A percentile compares a stretch with the other conserved stretches of the same genome.
These are phyloP conservation scores for Petrea volubilis DNA, from an alignment of 257 asterid genomes.

Conservation along the genomic window DNA sequence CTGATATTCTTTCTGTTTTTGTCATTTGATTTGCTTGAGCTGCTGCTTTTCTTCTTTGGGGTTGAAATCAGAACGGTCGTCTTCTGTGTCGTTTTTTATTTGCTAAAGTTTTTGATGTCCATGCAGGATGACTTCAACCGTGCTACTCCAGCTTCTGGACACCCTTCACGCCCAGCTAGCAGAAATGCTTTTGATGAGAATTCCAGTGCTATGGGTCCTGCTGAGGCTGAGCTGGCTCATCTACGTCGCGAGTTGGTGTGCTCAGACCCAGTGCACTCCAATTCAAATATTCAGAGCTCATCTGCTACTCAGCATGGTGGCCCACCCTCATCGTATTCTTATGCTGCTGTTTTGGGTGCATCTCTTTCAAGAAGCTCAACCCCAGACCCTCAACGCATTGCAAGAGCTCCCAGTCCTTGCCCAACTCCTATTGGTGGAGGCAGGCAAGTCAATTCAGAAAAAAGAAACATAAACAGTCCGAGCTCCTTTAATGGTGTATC, in stretches of 20 bases:
- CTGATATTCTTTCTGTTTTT: not conserved
- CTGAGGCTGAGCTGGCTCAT: conserved; percentile 66
- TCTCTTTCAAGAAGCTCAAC: conserved; percentile 94
- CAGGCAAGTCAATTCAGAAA: conserved; percentile 64
- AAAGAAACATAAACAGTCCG: conserved; percentile 54
- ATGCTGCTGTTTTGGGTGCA: conserved; percentile 91
- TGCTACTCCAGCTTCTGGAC: conserved; percentile 55
- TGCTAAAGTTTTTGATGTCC: conserved; percentile 10
- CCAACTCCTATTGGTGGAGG: conserved; percentile 91
- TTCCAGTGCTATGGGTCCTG: conserved; percentile 42
- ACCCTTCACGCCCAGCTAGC: conserved; percentile 83
- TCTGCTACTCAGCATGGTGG: conserved; percentile 59
- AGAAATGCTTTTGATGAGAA: conserved; percentile 76
- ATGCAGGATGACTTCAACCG: conserved; percentile 80
- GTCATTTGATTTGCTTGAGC: not conserved
- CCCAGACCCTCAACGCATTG: conserved; percentile 85
- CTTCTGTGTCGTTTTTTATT: not conserved
- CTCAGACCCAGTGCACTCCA: conserved; percentile 47
- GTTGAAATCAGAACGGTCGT: not conserved
- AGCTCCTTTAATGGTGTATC: conserved; percentile 58
- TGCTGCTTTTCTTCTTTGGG: not conserved
- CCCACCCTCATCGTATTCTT: conserved; percentile 68
- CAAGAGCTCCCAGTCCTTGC: conserved; percentile 90
- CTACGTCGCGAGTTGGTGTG: conserved; percentile 53
- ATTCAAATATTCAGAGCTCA: conserved; percentile 45